Conservation (phyloP, 2,329 filamentous ascomycete genomes). For the Cadophora sp. region DNA sequence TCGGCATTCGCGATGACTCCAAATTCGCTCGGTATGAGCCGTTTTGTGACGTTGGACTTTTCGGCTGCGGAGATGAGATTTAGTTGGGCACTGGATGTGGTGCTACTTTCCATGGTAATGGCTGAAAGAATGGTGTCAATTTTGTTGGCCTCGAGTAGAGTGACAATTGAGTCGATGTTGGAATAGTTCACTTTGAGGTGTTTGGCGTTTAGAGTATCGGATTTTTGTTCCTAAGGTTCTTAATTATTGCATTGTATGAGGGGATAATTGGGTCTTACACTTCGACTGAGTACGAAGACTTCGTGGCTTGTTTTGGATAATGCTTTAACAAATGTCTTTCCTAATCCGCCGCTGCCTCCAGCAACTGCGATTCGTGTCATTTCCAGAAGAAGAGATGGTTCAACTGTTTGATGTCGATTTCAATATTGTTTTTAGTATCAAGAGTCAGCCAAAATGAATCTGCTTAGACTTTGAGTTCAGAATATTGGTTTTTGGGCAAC, state of each 20-base stretch:
- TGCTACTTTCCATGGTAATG: not conserved
- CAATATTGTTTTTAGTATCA: too few species aligned
- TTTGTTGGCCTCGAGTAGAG: not conserved
- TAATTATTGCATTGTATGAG: not conserved
- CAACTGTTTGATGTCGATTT: too few species aligned
- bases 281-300: slow-evolving; percentile 1
- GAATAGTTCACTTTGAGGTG: not conserved
- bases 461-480: too few species aligned
- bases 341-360: not conserved
- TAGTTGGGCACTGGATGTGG: not conserved
- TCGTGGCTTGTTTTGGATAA: not conserved
- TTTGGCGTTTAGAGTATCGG: not conserved
- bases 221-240: not conserved
- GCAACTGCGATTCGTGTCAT: slow-evolving; percentile 1
- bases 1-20: not conserved
- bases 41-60: not conserved
- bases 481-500: too few species aligned
- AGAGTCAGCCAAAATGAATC: too few species aligned
- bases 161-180: not conserved
- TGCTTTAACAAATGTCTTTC: not conserved
- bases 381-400: not conserved
- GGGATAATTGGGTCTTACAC: not conserved
- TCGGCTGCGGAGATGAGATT: not conserved
- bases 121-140: not conserved
- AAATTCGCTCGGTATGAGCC: not conserved